A percentile compares a stretch with the other conserved stretches of the same genome.
These are phyloP conservation scores for Aurantiochytrium sp. DNA, from an alignment of 108 stramenopile genomes.

Conservation along the genomic window DNA sequence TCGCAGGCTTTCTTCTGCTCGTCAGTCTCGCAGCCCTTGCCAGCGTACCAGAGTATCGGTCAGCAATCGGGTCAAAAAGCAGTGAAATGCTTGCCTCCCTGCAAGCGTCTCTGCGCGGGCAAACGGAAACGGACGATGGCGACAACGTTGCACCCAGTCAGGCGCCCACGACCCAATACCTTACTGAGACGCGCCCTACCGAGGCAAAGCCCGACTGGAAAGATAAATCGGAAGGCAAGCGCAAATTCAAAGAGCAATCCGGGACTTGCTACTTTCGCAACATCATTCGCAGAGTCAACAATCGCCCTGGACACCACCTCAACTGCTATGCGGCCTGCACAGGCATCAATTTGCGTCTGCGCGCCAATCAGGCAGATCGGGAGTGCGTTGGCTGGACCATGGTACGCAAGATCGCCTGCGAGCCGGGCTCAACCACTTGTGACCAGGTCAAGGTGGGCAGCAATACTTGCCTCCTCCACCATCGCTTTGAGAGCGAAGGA, in stretches of 20 bases:
- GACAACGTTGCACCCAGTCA: too few species aligned
- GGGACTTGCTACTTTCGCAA: background rate
- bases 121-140: too few species aligned
- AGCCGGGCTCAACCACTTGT: background rate
- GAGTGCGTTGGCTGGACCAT: background rate
- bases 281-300: background rate
- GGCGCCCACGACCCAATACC: too few species aligned
- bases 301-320: background rate
- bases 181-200: too few species aligned
- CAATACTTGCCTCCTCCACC: background rate
- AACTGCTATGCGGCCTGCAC: background rate
- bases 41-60: too few species aligned
- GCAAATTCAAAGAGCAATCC: background rate
- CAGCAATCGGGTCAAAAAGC: too few species aligned
- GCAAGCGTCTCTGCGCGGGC: too few species aligned
- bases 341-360: background rate
- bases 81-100: too few species aligned
- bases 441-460: background rate
- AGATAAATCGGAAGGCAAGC: background rate
- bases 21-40: too few species aligned
- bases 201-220: too few species aligned
- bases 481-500: background rate
- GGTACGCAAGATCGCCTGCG: background rate
- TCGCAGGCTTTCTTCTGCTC: too few species aligned
- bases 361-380: background rate